A percentile compares a stretch with the other conserved stretches of the same genome.
phyloP scores from a whole-genome alignment of 83 land plant genomes.

The Thuja plicata region DNA sequence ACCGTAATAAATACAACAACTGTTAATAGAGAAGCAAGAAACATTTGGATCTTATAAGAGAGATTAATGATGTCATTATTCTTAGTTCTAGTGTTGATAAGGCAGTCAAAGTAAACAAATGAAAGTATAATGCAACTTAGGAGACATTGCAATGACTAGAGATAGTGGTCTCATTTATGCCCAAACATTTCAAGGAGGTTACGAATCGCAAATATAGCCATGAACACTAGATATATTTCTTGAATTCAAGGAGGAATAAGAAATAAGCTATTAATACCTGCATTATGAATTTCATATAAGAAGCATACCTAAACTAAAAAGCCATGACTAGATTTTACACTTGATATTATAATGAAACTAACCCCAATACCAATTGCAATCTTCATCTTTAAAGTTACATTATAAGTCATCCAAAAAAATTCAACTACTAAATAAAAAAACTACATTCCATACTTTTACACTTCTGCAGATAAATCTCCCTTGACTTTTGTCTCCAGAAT shows the following conservation, averaged over 20 bases:
- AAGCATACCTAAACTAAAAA: slow-evolving; percentile 40
- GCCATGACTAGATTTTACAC: slow-evolving; percentile 36
- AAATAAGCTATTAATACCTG: neutral
- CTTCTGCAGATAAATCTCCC: neutral
- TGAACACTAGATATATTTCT: neutral
- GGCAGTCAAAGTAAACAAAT: no score
- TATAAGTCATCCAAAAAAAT: neutral
- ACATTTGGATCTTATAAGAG: neutral
- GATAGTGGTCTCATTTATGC: no score
- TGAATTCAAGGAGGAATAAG: neutral
- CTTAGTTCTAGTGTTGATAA: no score
- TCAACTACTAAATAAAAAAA: no score
- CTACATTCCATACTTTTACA: neutral
- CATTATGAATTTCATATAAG: neutral
- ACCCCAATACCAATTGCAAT: slow-evolving; percentile 44
- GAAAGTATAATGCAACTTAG: no score
- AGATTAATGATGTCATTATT: neutral
- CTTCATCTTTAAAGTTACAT: slow-evolving; percentile 23
- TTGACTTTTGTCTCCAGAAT: no score
- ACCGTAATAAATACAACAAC: slow-evolving; percentile 41
- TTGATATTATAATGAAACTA: slow-evolving; percentile 18
- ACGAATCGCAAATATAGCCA: neutral
- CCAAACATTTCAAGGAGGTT: neutral
- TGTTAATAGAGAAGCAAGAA: neutral
- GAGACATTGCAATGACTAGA: no score